phyloP scores from a whole-genome alignment of 495 filamentous ascomycete genomes.

The Parachaetomium inaequale region DNA sequence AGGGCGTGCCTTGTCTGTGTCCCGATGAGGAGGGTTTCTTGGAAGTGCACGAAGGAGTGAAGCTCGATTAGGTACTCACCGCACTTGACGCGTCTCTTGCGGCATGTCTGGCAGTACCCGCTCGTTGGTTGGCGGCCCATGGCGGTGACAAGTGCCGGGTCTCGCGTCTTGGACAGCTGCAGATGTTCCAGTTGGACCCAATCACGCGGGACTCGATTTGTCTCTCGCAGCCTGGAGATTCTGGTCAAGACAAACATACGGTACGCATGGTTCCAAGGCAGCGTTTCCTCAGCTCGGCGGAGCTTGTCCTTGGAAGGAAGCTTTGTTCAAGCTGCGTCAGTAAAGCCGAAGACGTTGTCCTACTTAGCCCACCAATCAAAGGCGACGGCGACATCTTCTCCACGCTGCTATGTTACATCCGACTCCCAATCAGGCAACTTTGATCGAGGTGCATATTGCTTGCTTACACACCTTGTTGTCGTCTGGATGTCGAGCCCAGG shows the following conservation, averaged over 20 bases:
- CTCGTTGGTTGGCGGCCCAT: conserved; percentile 11
- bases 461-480: neutral
- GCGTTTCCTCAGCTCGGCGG: no score
- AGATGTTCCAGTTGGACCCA: no score
- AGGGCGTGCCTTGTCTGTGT: conserved; percentile 3
- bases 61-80: neutral
- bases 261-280: no score
- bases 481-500: neutral
- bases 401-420: neutral
- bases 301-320: no score
- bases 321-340: neutral
- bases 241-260: no score
- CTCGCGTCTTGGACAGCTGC: no score
- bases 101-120: conserved; percentile 12
- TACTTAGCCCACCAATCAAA: neutral
- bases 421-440: conserved; percentile 7
- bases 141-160: neutral
- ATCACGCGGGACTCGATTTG: no score
- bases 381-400: neutral
- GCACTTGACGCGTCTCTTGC: conserved; percentile 9
- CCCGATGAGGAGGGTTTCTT: neutral
- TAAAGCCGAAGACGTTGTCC: neutral
- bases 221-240: no score
- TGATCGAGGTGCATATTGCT: conserved; percentile 8
- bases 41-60: neutral